Evolutionary conservation across 2,329 filamentous ascomycete genomes (phyloP).

Genomic region (Zasmidium angulare): DNA sequence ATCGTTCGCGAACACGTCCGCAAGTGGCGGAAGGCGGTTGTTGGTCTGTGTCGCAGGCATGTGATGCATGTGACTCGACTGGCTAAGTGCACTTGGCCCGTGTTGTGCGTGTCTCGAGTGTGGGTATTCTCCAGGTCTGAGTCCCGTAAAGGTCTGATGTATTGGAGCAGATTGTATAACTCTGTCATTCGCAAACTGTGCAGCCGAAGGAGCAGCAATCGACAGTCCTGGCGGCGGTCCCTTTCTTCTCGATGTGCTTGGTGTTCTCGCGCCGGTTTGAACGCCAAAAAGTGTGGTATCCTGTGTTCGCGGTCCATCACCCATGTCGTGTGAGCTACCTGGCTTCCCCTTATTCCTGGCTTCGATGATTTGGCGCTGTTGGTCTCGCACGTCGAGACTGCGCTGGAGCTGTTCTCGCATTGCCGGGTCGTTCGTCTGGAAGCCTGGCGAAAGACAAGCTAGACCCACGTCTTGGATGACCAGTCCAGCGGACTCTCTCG

Average conservation of each 20-base stretch:
- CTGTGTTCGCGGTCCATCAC: constrained; percentile 34
- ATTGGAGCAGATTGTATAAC: constrained; percentile 96
- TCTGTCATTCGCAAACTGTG: constrained; percentile 88
- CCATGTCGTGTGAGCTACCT: constrained; percentile 30
- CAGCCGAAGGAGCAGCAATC: constrained; percentile 90
- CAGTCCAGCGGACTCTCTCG: constrained; percentile 68
- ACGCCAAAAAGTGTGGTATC: constrained; percentile 46
- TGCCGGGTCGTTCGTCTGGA: constrained; percentile 91
- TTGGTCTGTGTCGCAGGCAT: constrained; percentile 82
- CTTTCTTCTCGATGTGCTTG: constrained; percentile 70
- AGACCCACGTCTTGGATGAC: constrained; percentile 90
- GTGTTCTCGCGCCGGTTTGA: constrained; percentile 59
- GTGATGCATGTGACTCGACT: constrained; percentile 87
- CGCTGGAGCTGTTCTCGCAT: constrained; percentile 95
- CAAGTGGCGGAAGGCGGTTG: constrained; percentile 89
- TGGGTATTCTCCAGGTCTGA: constrained; percentile 63
- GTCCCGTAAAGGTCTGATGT: constrained; percentile 90
- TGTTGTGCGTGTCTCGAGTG: constrained; percentile 57
- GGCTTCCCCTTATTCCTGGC: constrained; percentile 81
- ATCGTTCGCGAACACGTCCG: constrained; percentile 86
- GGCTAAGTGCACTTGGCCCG: constrained; percentile 77
- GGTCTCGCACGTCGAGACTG: constrained; percentile 88
- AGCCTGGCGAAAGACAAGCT: constrained; percentile 91
- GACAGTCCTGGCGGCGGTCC: constrained; percentile 83
- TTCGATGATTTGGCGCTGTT: constrained; percentile 94